A percentile compares a stretch with the other conserved stretches of the same genome.
These are phyloP conservation scores for Polychytrium aggregatum DNA, from an alignment of 192 early-diverging fungal species.

Conservation along the genomic window DNA sequence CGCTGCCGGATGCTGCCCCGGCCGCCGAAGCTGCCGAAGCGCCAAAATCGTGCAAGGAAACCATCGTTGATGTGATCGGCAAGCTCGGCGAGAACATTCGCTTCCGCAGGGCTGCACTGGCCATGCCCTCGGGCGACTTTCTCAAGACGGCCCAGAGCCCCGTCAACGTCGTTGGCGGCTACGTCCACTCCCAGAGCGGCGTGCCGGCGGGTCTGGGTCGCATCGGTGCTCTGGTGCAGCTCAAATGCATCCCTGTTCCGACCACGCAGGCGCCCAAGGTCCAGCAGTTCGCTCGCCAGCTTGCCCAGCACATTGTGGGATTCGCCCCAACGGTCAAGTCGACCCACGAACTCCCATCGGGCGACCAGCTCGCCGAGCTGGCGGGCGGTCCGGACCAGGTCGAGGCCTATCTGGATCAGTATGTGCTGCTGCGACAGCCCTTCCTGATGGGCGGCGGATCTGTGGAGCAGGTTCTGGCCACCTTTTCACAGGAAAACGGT, in stretches of 20 bases:
- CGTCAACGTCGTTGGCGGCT: slow-evolving; percentile 26
- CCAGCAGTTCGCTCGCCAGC: slow-evolving; percentile 38
- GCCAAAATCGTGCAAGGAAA: slow-evolving; percentile 27
- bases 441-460: slow-evolving; percentile 70
- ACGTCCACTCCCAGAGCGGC: slow-evolving; percentile 56
- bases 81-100: slow-evolving; percentile 85
- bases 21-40: background rate
- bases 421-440: slow-evolving; percentile 56
- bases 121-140: too few species aligned
- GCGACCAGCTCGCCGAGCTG: slow-evolving; percentile 18
- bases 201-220: slow-evolving; percentile 43
- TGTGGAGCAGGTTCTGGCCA: slow-evolving; percentile 49
- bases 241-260: slow-evolving; percentile 25
- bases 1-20: background rate
- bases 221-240: slow-evolving; percentile 65
- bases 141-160: too few species aligned
- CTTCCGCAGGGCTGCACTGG: slow-evolving; percentile 58
- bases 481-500: slow-evolving; percentile 21
- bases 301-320: slow-evolving; percentile 83
- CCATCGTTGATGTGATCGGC: slow-evolving; percentile 65
- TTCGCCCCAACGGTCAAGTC: slow-evolving; percentile 52
- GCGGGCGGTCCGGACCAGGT: slow-evolving; percentile 1
- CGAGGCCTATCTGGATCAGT: slow-evolving; percentile 32
- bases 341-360: slow-evolving; percentile 25
- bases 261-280: background rate